Percentiles rank a stretch among this genome's conserved stretches.
Conservation (phyloP, 1,139 yeast genomes). For the Keqinozyma sinolaborantium region DNA sequence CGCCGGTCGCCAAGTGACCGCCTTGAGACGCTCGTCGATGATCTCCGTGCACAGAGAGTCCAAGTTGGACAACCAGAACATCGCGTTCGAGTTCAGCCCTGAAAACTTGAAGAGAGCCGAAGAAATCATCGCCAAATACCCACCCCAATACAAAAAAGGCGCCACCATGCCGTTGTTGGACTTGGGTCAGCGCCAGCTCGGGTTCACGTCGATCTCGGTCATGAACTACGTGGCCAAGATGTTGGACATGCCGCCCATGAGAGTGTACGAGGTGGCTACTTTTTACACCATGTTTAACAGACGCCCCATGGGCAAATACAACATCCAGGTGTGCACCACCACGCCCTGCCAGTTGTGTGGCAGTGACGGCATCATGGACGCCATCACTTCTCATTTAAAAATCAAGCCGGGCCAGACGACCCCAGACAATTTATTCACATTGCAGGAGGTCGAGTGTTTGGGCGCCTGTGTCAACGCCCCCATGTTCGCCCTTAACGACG, state of each 20-base stretch:
- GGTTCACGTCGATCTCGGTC: conserved; percentile 84
- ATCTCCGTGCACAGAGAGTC: conserved; percentile 74
- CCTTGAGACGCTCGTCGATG: conserved; percentile 35
- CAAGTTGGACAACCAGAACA: conserved; percentile 60
- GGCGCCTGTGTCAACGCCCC: conserved; percentile 95
- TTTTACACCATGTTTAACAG: conserved; percentile 92
- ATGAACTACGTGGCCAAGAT: conserved; percentile 90
- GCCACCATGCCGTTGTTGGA: conserved; percentile 88
- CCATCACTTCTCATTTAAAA: conserved; percentile 58
- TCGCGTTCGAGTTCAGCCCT: conserved; percentile 72
- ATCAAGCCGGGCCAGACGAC: conserved; percentile 82
- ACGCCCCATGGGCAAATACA: conserved; percentile 82
- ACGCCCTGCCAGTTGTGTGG: conserved; percentile 90
- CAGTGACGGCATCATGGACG: conserved; percentile 72
- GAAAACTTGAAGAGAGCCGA: conserved; percentile 70
- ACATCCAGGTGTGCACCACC: conserved; percentile 84
- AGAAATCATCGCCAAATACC: conserved; percentile 74
- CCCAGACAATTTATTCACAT: conserved; percentile 69
- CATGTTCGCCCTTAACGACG: conserved; percentile 82
- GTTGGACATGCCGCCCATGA: conserved; percentile 91
- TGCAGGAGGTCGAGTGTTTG: conserved; percentile 87
- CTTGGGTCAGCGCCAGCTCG: conserved; percentile 84
- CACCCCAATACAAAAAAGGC: conserved; percentile 82
- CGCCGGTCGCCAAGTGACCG: too few relatives aligned
- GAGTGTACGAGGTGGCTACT: conserved; percentile 91